Evolutionary conservation across 305 asterid species (phyloP).

Genomic region (Fraxinus platypoda): DNA sequence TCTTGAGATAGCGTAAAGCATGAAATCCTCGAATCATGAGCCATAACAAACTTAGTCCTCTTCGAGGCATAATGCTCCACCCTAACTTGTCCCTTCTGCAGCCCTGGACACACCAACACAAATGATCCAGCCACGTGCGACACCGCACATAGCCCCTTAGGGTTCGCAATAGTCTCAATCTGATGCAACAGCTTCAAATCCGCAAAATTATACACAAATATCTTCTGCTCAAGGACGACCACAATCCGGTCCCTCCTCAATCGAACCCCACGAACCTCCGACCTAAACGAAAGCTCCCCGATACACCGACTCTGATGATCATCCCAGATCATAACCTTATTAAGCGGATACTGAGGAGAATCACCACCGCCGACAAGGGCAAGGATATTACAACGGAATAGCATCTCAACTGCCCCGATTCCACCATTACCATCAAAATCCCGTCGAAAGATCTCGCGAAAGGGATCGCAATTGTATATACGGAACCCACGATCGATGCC

Average conservation of each 20-base stretch:
- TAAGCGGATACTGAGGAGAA: conserved; percentile 69
- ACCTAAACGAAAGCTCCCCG: conserved; percentile 75
- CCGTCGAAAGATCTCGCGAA: conserved; percentile 78
- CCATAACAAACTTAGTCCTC: conserved; percentile 76
- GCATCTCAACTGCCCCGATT: conserved; percentile 83
- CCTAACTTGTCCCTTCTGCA: conserved; percentile 91
- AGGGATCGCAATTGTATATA: conserved; percentile 82
- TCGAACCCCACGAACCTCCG: conserved; percentile 83
- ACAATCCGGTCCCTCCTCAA: conserved; percentile 69
- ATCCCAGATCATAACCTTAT: conserved; percentile 96
- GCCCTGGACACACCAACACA: conserved; percentile 81
- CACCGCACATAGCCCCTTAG: conserved; percentile 82
- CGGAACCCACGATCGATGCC: conserved; percentile 80
- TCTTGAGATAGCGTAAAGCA: conserved; percentile 79
- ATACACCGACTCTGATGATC: conserved; percentile 78
- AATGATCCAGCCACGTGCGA: conserved; percentile 66
- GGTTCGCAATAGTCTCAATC: conserved; percentile 84
- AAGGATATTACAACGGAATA: conserved; percentile 77
- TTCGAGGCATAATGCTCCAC: conserved; percentile 76
- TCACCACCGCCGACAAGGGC: conserved; percentile 89
- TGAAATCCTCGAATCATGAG: conserved; percentile 91
- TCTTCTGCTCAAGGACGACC: conserved; percentile 82
- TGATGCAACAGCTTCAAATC: conserved; percentile 83
- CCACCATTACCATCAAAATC: conserved; percentile 69
- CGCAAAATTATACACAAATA: conserved; percentile 71